These are phyloP conservation scores for Bacidia gigantensis DNA, from an alignment of 495 filamentous ascomycete species.

Conservation along the genomic window DNA sequence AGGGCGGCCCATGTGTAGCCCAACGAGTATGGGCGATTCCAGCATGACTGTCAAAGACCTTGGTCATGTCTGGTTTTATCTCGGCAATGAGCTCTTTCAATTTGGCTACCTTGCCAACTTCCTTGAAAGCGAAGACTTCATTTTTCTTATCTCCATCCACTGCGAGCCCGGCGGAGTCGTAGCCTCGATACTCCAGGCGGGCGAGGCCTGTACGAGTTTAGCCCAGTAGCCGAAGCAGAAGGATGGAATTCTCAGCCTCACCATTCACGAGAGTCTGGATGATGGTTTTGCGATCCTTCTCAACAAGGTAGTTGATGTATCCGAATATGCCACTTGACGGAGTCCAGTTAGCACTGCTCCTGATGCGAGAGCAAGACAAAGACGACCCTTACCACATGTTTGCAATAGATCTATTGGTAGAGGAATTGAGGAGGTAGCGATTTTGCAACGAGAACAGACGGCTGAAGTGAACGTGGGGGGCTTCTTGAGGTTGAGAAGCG, in stretches of 20 bases:
- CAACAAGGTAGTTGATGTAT: conserved; percentile 81
- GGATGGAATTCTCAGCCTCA: neutral
- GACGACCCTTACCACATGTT: conserved; percentile 19
- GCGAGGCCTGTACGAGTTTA: conserved; percentile 30
- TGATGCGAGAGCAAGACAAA: neutral
- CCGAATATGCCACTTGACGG: conserved; percentile 84
- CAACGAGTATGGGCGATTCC: conserved; percentile 98
- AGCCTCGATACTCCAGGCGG: conserved; percentile 27
- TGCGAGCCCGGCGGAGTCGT: conserved; percentile 92
- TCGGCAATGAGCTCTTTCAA: conserved; percentile 84
- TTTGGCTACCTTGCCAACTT: conserved; percentile 97
- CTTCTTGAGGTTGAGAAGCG: too few species aligned
- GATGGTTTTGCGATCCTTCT: conserved; percentile 92
- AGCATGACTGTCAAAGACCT: conserved; percentile 91
- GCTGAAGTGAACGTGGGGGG: too few species aligned
- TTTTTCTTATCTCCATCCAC: conserved; percentile 98
- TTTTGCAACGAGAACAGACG: neutral
- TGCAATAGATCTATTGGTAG: neutral
- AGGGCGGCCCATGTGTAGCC: conserved; percentile 94
- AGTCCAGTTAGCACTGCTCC: neutral
- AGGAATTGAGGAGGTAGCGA: neutral
- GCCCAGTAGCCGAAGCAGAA: neutral
- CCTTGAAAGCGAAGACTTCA: conserved; percentile 93
- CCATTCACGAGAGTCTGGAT: conserved; percentile 89
- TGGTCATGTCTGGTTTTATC: conserved; percentile 67